Base-by-base conservation (phyloP, 345 rosid genomes). In the Eucalyptus pauciflora region DNA sequence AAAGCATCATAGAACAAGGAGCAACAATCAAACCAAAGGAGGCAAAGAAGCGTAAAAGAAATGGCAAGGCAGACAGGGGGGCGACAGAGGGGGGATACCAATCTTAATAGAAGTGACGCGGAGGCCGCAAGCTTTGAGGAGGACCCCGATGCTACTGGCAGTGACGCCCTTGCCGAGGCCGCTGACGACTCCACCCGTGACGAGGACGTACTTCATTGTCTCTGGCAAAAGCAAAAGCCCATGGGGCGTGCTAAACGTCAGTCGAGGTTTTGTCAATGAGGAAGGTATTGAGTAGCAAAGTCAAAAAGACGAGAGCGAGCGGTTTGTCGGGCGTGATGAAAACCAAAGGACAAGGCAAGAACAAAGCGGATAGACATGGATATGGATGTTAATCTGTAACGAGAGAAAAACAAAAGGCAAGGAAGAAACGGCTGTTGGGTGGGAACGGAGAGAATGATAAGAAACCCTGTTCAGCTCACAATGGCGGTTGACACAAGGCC, bases 41-140 rank as follows among this genome's bases (percentile, higher is more conserved):
- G 13, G 7, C 37, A 50, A 71, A n/a, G 79, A 22, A 51, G 67
- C 29, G 83, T 12, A 5, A 76, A 76, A 76, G 85, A 76, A 15
- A 41, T 22, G 27, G 85, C 46, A 46, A 25, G 33, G 37, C 46
- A 71, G 48, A 13, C n/a, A 50, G 62, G 6, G 29, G 24, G 49
- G 62, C 50, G 22, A 49, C 62, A 80, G 51, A 45, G 41, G 27
- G 27, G 27, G 64, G 71, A 88, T 76, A 95, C 98, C 98, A 88
- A 96, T 96, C 91, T 96, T 96, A 86, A 96, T 95, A 51, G 94
- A 94, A 91, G 98, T 96, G 89, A 96, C 95, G 15, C 97, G 94
- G 71, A 96, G 97, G 86, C 96, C 97, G 91, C 96, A 95, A 85
- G 96, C 94, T 90, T 95, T 95, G 71, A 96, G 98, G 67, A 94